A percentile compares a stretch with the other conserved stretches of the same genome.
phyloP scores from a whole-genome alignment of 2,329 filamentous ascomycete genomes.

The Colletotrichum sp. region DNA sequence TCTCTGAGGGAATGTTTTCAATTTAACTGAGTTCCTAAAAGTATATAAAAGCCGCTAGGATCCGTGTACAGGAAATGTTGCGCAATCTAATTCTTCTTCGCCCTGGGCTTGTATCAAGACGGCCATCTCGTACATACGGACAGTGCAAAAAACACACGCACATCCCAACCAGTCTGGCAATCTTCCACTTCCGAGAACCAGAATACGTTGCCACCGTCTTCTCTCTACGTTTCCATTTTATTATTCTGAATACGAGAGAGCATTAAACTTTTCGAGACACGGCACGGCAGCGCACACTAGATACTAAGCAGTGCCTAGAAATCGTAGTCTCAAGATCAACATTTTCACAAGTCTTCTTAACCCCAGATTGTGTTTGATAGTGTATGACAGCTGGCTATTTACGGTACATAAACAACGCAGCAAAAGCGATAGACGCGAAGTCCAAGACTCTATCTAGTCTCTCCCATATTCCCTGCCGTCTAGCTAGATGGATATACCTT shows the following conservation, averaged over 20 bases:
- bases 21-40: no score
- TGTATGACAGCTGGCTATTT: fast-evolving
- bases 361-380: fast-evolving
- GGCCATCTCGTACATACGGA: neutral
- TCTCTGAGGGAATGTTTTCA: no score
- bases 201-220: neutral
- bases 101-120: no score
- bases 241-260: neutral
- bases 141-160: neutral
- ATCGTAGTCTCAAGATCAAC: neutral
- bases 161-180: neutral
- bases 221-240: fast-evolving
- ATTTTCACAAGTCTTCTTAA: neutral
- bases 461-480: neutral
- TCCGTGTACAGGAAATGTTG: no score
- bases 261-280: fast-evolving
- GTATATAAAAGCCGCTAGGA: no score
- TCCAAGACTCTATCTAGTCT: neutral
- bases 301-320: neutral
- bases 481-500: neutral
- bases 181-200: neutral
- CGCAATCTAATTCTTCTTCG: no score
- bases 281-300: neutral
- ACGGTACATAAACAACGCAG: neutral
- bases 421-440: fast-evolving